phyloP scores from a whole-genome alignment of 352 stramenopile genomes.

The Phytopythium ostracodes region DNA sequence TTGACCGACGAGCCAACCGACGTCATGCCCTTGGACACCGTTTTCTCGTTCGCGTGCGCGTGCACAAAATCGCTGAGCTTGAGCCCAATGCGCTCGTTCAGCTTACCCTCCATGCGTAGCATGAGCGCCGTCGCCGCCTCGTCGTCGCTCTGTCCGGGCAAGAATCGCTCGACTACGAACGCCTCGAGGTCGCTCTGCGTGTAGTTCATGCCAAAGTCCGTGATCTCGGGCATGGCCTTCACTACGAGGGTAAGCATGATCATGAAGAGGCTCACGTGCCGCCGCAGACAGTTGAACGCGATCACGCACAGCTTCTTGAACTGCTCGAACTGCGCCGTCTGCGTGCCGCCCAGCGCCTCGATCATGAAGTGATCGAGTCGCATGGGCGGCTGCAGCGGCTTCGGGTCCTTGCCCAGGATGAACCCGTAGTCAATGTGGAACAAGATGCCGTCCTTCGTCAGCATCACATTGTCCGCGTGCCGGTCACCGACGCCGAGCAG shows the following conservation, averaged over 20 bases:
- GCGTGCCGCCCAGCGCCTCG: conserved; percentile 72
- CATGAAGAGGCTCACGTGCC: conserved; percentile 85
- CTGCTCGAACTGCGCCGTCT: conserved; percentile 77
- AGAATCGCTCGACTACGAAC: conserved; percentile 80
- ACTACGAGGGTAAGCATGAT: conserved; percentile 84
- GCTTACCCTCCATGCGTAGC: conserved; percentile 82
- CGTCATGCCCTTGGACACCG: conserved; percentile 74
- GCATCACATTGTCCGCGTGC: conserved; percentile 99
- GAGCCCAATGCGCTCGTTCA: conserved; percentile 83
- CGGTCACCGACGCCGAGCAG: conserved; percentile 98
- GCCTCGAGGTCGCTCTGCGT: conserved; percentile 80
- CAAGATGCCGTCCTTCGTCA: conserved; percentile 94
- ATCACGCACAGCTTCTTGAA: conserved; percentile 87
- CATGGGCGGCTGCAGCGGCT: conserved; percentile 97
- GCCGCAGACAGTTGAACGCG: conserved; percentile 82
- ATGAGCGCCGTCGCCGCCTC: conserved; percentile 76
- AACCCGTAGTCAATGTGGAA: conserved; percentile 99
- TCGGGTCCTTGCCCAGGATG: conserved; percentile 98
- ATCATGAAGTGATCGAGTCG: conserved; percentile 94
- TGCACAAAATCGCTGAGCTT: conserved; percentile 87
- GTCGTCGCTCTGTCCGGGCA: conserved; percentile 78
- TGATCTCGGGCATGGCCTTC: conserved; percentile 80
- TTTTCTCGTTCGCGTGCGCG: conserved; percentile 83
- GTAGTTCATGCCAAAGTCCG: conserved; percentile 83
- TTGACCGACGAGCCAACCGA: conserved; percentile 79